Percentiles rank a stretch among this genome's conserved stretches.
phyloP scores from a whole-genome alignment of 345 rosid genomes.

The Cardamine occulta region DNA sequence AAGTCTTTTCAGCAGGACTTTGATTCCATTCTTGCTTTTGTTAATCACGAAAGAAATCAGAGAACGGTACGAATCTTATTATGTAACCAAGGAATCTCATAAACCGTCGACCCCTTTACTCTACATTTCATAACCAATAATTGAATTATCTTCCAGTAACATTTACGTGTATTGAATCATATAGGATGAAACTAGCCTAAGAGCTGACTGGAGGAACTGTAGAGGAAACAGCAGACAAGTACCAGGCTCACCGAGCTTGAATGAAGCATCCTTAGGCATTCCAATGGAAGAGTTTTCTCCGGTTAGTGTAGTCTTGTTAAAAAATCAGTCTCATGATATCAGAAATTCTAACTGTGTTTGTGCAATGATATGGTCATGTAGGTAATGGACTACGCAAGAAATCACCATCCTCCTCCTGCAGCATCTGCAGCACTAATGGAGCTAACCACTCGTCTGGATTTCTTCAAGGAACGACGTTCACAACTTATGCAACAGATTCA shows the following conservation, averaged over 20 bases:
- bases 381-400: slow-evolving; percentile 52
- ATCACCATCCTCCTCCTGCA: slow-evolving; percentile 59
- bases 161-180: neutral
- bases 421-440: slow-evolving; percentile 88
- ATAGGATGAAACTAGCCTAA: slow-evolving; percentile 63
- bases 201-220: slow-evolving; percentile 67
- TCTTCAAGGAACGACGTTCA: slow-evolving; percentile 96
- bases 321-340: neutral
- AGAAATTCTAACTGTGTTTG: neutral
- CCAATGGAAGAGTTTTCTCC: slow-evolving; percentile 45
- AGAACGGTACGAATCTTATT: slow-evolving; percentile 51
- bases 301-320: slow-evolving; percentile 14
- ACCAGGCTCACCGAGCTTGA: slow-evolving; percentile 43
- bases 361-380: slow-evolving; percentile 36
- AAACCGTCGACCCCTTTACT: neutral
- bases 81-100: slow-evolving; percentile 5
- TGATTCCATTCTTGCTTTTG: slow-evolving; percentile 86
- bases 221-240: slow-evolving; percentile 85
- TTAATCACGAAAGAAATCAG: slow-evolving; percentile 86
- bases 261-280: slow-evolving; percentile 41
- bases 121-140: neutral
- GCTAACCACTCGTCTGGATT: slow-evolving; percentile 88
- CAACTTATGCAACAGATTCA: slow-evolving; percentile 97
- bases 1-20: slow-evolving; percentile 88
- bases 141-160: neutral